A percentile compares a stretch with the other conserved stretches of the same genome.
Conservation (phyloP, 805 yeast genomes). For the Millerozyma miso region DNA sequence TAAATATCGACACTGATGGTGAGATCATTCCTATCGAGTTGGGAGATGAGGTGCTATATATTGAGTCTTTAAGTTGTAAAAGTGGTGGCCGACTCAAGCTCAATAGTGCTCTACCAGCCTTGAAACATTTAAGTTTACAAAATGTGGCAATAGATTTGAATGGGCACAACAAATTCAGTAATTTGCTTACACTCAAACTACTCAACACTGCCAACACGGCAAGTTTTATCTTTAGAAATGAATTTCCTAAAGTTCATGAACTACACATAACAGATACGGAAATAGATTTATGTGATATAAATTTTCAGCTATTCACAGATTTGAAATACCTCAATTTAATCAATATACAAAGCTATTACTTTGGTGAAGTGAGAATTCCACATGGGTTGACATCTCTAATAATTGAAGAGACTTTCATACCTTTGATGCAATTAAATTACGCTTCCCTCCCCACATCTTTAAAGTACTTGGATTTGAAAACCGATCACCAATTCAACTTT, state of each 20-base stretch:
- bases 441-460: background rate
- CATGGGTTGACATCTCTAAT: background rate
- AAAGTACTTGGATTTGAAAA: background rate
- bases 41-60: background rate
- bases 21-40: background rate
- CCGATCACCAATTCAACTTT: background rate
- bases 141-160: background rate
- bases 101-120: background rate
- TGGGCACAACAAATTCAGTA: background rate
- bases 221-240: background rate
- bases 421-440: background rate
- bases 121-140: background rate
- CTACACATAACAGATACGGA: background rate
- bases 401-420: conserved; percentile 1
- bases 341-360: background rate
- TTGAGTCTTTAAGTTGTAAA: background rate
- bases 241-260: background rate
- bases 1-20: background rate
- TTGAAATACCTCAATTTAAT: background rate
- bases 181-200: background rate
- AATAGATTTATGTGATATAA: background rate
- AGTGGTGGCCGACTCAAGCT: background rate
- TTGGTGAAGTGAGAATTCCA: background rate
- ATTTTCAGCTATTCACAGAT: background rate
- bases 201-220: background rate